phyloP scores from a whole-genome alignment of 192 early-diverging fungal genomes.

The Backusella liffmaniae region DNA sequence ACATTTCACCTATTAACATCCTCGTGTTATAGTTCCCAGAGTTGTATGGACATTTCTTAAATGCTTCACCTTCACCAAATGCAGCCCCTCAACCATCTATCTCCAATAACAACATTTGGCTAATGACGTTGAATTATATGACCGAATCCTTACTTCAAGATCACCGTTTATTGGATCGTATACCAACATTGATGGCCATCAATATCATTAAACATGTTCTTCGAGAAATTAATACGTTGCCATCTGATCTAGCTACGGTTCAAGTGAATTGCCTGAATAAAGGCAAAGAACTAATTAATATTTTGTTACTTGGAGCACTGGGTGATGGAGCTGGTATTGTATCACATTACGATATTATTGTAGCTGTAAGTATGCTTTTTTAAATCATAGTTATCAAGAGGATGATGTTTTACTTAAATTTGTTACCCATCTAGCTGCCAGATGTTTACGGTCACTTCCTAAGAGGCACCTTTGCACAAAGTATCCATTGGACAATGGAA shows the following conservation, averaged over 20 bases:
- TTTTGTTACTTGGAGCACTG: constrained; percentile 42
- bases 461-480: constrained; percentile 41
- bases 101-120: constrained; percentile 45
- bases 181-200: constrained; percentile 42
- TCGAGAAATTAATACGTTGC: constrained; percentile 49
- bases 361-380: constrained; percentile 36
- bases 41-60: constrained; percentile 34
- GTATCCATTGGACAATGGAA: constrained; percentile 62
- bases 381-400: neutral
- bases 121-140: constrained; percentile 45
- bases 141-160: constrained; percentile 42
- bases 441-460: constrained; percentile 52
- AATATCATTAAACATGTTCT: constrained; percentile 51
- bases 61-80: constrained; percentile 6
- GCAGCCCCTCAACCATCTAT: constrained; percentile 31
- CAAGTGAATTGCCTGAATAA: constrained; percentile 48
- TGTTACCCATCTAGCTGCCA: constrained; percentile 37
- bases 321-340: constrained; percentile 46
- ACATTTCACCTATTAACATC: neutral
- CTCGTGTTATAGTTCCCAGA: constrained; percentile 27
- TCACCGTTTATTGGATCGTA: constrained; percentile 39
- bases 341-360: constrained; percentile 54
- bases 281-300: constrained; percentile 50
- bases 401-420: neutral
- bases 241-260: constrained; percentile 35